Percentiles rank a stretch among this genome's conserved stretches.
Conservation (phyloP, 176 grass and related monocot species). For the Urochloa ruziziensis region DNA sequence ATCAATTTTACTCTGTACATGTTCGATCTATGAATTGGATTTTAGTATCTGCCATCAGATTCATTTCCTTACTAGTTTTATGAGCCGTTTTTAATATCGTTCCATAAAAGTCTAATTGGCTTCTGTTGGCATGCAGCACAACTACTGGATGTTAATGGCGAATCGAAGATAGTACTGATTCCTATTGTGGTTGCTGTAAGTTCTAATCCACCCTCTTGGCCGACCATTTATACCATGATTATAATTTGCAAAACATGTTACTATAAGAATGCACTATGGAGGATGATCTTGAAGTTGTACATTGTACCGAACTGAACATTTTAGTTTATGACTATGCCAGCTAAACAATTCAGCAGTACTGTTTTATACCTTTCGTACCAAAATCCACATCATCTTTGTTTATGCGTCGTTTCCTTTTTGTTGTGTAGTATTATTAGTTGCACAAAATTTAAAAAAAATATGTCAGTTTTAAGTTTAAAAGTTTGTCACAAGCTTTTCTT, state of each 20-base stretch:
- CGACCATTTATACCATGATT: constrained; percentile 1
- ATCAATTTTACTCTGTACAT: not conserved
- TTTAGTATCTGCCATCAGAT: not conserved
- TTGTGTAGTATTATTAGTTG: not conserved
- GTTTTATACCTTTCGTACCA: not conserved
- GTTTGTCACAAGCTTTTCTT: not conserved
- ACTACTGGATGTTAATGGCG: constrained; percentile 61
- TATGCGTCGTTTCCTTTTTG: not conserved
- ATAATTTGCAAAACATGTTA: not conserved
- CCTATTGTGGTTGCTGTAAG: constrained; percentile 82
- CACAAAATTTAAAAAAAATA: not conserved
- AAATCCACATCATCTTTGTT: constrained; percentile 1
- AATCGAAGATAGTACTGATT: constrained; percentile 74
- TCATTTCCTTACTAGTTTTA: not conserved
- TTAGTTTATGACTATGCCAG: not conserved
- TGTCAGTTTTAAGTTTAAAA: not conserved
- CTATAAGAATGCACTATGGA: not conserved
- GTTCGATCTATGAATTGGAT: not conserved
- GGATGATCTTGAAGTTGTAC: not conserved
- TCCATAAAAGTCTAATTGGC: not conserved
- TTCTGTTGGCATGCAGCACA: constrained; percentile 59
- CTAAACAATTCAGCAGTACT: not conserved
- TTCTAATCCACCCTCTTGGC: constrained; percentile 23
- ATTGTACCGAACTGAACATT: not conserved
- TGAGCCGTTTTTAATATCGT: not conserved